Evolutionary conservation across 116 monocot genomes (phyloP).

Genomic region (Dioscorea cayenensis): DNA sequence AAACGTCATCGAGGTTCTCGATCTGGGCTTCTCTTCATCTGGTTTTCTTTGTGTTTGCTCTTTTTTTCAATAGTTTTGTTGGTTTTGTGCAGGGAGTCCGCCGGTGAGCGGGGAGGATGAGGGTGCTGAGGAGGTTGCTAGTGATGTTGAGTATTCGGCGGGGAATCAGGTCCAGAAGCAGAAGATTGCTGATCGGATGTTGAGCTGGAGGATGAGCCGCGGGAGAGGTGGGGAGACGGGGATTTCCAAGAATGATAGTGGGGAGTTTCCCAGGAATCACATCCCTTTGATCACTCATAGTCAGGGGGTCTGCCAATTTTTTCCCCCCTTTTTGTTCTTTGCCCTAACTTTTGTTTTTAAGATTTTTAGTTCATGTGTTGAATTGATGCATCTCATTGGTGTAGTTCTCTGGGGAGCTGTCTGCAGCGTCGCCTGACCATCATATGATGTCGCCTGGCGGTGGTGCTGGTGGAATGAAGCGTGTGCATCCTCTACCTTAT

Average conservation of each 20-base stretch:
- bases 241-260: slow-evolving; percentile 85
- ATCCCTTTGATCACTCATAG: slow-evolving; percentile 71
- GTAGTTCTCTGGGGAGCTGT: slow-evolving; percentile 81
- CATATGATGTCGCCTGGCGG: slow-evolving; percentile 77
- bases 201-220: slow-evolving; percentile 61
- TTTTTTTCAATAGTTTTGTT: background rate
- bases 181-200: slow-evolving; percentile 64
- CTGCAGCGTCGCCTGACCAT: slow-evolving; percentile 72
- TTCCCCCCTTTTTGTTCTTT: background rate
- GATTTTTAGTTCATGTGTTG: background rate
- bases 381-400: background rate
- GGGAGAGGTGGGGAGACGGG: slow-evolving; percentile 48
- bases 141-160: slow-evolving; percentile 64
- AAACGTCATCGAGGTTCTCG: slow-evolving; percentile 6
- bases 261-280: slow-evolving; percentile 72
- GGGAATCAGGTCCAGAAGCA: slow-evolving; percentile 69
- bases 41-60: background rate
- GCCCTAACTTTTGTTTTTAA: background rate
- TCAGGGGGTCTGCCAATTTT: slow-evolving; percentile 27
- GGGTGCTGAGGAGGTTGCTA: slow-evolving; percentile 56
- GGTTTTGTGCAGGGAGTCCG: slow-evolving; percentile 57
- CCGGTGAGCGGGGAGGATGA: slow-evolving; percentile 59
- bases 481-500: slow-evolving; percentile 70
- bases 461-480: slow-evolving; percentile 57
- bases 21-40: background rate